These are phyloP conservation scores for Coprinopsis strossmayeri DNA, from an alignment of 768 basidiomycete species.

Conservation along the genomic window DNA sequence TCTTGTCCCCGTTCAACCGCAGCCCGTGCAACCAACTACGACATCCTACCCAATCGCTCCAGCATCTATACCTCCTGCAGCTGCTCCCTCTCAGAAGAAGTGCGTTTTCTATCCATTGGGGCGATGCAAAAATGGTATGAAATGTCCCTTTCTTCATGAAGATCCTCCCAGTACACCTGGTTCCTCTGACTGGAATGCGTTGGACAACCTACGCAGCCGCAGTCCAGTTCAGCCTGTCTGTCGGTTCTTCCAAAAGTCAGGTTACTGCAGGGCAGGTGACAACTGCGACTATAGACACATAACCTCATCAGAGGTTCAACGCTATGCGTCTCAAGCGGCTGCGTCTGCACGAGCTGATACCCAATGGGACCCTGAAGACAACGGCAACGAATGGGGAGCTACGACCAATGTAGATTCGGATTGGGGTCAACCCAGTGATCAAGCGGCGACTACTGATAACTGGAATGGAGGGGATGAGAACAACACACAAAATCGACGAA, in stretches of 20 bases:
- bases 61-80: background rate
- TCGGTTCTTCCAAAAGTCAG: constrained; percentile 17
- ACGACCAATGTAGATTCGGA: constrained; percentile 8
- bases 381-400: constrained; percentile 4
- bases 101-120: constrained; percentile 31
- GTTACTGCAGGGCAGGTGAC: constrained; percentile 16
- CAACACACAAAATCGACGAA: background rate
- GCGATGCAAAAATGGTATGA: constrained; percentile 31
- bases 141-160: constrained; percentile 29
- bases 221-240: constrained; percentile 12
- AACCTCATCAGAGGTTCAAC: background rate
- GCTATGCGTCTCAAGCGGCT: too few relatives aligned
- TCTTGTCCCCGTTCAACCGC: background rate
- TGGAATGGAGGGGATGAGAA: constrained; percentile 2
- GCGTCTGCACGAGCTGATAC: too few relatives aligned
- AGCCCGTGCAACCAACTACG: constrained; percentile 1
- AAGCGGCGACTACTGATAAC: constrained; percentile 5
- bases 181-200: background rate
- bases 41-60: background rate
- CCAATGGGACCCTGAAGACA: background rate
- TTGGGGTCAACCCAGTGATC: constrained; percentile 11
- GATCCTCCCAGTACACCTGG: constrained; percentile 13
- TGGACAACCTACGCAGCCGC: background rate
- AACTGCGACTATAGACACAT: constrained; percentile 21
- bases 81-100: constrained; percentile 2